These are phyloP conservation scores for Trametes coccinea DNA, from an alignment of 768 basidiomycete species.

Conservation along the genomic window DNA sequence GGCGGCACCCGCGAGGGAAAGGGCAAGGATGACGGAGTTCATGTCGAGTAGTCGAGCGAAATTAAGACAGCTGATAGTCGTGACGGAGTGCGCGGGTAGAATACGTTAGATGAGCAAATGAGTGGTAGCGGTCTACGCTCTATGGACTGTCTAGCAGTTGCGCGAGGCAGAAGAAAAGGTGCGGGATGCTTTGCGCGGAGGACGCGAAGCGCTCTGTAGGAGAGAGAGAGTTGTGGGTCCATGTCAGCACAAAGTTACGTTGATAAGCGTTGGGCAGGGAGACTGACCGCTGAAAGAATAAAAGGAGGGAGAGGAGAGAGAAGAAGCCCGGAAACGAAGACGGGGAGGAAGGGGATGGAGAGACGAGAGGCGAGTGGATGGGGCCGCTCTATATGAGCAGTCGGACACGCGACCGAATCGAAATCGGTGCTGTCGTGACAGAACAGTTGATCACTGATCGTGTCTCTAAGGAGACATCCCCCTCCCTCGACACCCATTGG, in stretches of 20 bases:
- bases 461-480: slow-evolving; percentile 20
- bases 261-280: neutral
- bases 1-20: slow-evolving; percentile 58
- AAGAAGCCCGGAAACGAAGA: slow-evolving; percentile 42
- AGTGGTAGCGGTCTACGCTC: slow-evolving; percentile 72
- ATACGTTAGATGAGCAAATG: slow-evolving; percentile 39
- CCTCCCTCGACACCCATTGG: slow-evolving; percentile 7
- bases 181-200: slow-evolving; percentile 40
- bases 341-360: slow-evolving; percentile 40
- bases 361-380: slow-evolving; percentile 29
- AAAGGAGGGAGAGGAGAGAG: slow-evolving; percentile 24
- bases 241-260: neutral
- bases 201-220: slow-evolving; percentile 45
- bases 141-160: slow-evolving; percentile 66
- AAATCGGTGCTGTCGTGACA: slow-evolving; percentile 38
- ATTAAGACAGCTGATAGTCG: slow-evolving; percentile 34
- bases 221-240: slow-evolving; percentile 7
- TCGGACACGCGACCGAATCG: slow-evolving; percentile 17
- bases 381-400: slow-evolving; percentile 38
- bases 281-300: slow-evolving; percentile 44
- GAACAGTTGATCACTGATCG: slow-evolving; percentile 29
- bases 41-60: slow-evolving; percentile 45
- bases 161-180: slow-evolving; percentile 37
- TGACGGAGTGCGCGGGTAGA: slow-evolving; percentile 37
- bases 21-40: slow-evolving; percentile 60